phyloP scores from a whole-genome alignment of 2,329 filamentous ascomycete species.

The Pseudopyricularia javanii region DNA sequence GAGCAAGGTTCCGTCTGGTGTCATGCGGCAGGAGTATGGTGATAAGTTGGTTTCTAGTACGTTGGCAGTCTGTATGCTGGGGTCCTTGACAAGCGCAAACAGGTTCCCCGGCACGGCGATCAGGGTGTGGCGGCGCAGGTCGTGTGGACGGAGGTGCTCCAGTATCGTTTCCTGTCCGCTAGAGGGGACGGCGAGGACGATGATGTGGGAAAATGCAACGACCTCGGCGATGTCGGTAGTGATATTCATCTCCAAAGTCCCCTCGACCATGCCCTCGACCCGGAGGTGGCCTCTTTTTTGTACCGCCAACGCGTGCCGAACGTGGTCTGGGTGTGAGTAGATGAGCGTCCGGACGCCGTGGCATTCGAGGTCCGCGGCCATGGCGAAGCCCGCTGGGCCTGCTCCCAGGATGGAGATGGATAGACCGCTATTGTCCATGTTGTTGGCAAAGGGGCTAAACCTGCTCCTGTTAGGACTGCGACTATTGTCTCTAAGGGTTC shows the following conservation, averaged over 20 bases:
- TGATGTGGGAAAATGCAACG: slow-evolving; percentile 9
- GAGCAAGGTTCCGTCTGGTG: slow-evolving; percentile 5
- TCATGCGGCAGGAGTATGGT: slow-evolving; percentile 13
- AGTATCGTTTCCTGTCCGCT: slow-evolving; percentile 9
- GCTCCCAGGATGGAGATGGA: slow-evolving; percentile 7
- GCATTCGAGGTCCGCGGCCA: slow-evolving; percentile 8
- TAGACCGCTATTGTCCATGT: no score
- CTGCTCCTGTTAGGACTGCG: no score
- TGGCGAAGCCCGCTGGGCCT: slow-evolving; percentile 9
- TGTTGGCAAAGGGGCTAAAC: no score
- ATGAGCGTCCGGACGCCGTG: slow-evolving; percentile 8
- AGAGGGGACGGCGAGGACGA: slow-evolving; percentile 12
- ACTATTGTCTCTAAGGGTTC: no score
- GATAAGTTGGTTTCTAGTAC: slow-evolving; percentile 13
- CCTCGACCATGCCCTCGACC: slow-evolving; percentile 7
- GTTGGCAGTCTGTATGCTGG: slow-evolving; percentile 7
- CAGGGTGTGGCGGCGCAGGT: slow-evolving; percentile 8
- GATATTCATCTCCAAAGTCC: slow-evolving; percentile 3
- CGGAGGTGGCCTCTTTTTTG: slow-evolving; percentile 1
- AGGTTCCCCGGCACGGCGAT: slow-evolving; percentile 13
- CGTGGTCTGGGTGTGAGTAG: slow-evolving; percentile 10
- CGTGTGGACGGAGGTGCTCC: slow-evolving; percentile 4
- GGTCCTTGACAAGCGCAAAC: slow-evolving; percentile 9
- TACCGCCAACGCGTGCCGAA: slow-evolving; percentile 4
- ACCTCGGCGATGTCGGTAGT: slow-evolving; percentile 11